Evolutionary conservation across 1,139 yeast species (phyloP).

Genomic region (Sugiyamaella neomexicana): DNA sequence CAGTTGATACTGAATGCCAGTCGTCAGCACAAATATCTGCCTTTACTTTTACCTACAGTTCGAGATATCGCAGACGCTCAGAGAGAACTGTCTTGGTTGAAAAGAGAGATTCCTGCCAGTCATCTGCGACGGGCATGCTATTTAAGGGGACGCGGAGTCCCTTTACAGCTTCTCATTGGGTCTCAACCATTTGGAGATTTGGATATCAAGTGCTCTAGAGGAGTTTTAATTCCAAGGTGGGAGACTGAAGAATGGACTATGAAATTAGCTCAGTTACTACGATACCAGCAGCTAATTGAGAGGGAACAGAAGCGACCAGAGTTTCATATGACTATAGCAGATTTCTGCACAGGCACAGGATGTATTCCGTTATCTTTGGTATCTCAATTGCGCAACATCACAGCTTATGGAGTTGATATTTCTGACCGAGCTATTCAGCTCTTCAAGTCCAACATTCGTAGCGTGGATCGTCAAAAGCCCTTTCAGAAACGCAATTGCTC

Average conservation of each 20-base stretch:
- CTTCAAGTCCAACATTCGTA: conserved; percentile 48
- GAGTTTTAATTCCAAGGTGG: conserved; percentile 87
- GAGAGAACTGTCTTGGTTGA: conserved; percentile 53
- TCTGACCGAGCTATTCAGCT: conserved; percentile 55
- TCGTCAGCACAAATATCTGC: conserved; percentile 26
- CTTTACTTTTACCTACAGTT: conserved; percentile 30
- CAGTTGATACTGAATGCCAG: conserved; percentile 23
- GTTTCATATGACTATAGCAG: conserved; percentile 47
- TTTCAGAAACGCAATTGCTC: conserved; percentile 4
- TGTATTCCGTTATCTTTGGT: conserved; percentile 65
- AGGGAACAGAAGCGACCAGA: conserved; percentile 7
- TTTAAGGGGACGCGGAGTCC: conserved; percentile 48
- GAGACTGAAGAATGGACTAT: conserved; percentile 92
- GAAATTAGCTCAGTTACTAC: conserved; percentile 43
- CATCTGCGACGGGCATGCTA: conserved; percentile 29
- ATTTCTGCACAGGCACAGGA: conserved; percentile 89
- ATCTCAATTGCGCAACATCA: conserved; percentile 22
- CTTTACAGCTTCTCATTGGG: conserved; percentile 81
- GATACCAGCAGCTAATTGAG: conserved; percentile 11
- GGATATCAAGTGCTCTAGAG: conserved; percentile 56
- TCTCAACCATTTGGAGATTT: conserved; percentile 83
- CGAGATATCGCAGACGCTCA: conserved; percentile 36
- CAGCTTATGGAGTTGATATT: conserved; percentile 58
- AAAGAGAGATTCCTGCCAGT: conserved; percentile 39
- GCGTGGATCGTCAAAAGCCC: conserved; percentile 14